phyloP scores from a whole-genome alignment of 2,329 filamentous ascomycete species.

The Endocalyx cinctus region DNA sequence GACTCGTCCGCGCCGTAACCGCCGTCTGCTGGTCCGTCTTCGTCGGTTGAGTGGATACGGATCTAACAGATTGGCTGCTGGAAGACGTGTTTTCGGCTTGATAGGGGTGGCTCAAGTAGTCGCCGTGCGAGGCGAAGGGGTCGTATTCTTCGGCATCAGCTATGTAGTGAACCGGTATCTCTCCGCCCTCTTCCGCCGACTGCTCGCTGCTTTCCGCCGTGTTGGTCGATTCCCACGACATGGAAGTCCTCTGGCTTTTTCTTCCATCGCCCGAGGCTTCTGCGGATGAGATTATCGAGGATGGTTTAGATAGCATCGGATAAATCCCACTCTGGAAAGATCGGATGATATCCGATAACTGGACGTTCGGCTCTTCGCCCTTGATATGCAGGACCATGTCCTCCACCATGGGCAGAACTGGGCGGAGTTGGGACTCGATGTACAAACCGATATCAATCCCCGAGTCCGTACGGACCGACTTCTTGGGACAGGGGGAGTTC shows the following conservation, averaged over 20 bases:
- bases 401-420: conserved; percentile 49
- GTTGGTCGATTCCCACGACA: conserved; percentile 4
- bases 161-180: conserved; percentile 10
- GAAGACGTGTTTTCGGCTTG: no score
- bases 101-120: conserved; percentile 11
- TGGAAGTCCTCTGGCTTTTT: conserved; percentile 4
- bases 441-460: no score
- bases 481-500: no score
- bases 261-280: conserved; percentile 6
- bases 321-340: conserved; percentile 39
- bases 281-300: conserved; percentile 10
- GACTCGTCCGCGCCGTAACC: conserved; percentile 19
- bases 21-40: conserved; percentile 6
- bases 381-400: conserved; percentile 54
- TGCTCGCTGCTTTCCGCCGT: conserved; percentile 8
- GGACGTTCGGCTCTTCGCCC: conserved; percentile 34
- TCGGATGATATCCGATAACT: conserved; percentile 43
- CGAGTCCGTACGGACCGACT: no score
- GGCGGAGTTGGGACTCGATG: no score
- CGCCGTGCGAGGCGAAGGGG: conserved; percentile 34
- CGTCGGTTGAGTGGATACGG: no score
- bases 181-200: conserved; percentile 6
- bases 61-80: conserved; percentile 6
- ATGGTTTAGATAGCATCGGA: conserved; percentile 22
- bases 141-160: conserved; percentile 39